These are phyloP conservation scores for Boletus rubroflammeus DNA, from an alignment of 768 basidiomycete species.

Conservation along the genomic window DNA sequence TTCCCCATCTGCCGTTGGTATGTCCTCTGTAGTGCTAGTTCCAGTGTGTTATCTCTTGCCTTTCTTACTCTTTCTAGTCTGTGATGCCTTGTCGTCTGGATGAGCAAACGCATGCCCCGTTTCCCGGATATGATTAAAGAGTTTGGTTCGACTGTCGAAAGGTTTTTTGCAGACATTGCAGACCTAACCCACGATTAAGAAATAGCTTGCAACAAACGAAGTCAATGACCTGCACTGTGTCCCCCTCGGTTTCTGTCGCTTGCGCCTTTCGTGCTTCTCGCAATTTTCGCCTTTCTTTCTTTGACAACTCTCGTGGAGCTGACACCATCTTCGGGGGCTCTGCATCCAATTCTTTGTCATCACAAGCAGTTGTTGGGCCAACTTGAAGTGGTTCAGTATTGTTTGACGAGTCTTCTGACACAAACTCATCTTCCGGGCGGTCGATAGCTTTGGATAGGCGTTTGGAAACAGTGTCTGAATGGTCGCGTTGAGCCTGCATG, in stretches of 20 bases:
- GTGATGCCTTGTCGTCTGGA: conserved; percentile 26
- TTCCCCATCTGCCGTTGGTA: conserved; percentile 2
- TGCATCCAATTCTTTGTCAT: neutral
- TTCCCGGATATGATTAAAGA: conserved; percentile 70
- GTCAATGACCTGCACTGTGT: conserved; percentile 8
- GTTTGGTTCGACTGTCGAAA: conserved; percentile 67
- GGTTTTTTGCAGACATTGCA: conserved; percentile 68
- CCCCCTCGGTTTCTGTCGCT: conserved; percentile 1
- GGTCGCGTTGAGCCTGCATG: neutral
- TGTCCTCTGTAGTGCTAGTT: conserved; percentile 4
- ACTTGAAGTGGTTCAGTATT: conserved; percentile 2
- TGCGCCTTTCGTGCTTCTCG: conserved; percentile 67
- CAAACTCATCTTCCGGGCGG: conserved; percentile 4
- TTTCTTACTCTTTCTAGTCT: conserved; percentile 36
- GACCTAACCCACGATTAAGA: conserved; percentile 26
- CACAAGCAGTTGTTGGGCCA: neutral
- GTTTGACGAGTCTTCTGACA: conserved; percentile 7
- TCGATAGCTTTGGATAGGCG: neutral
- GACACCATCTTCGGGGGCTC: neutral
- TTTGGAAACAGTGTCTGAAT: neutral
- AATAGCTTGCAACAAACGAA: neutral
- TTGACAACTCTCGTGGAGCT: conserved; percentile 45
- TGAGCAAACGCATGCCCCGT: conserved; percentile 65
- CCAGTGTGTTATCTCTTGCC: conserved; percentile 18
- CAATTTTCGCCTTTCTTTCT: conserved; percentile 78